Evolutionary conservation across 2,329 filamentous ascomycete genomes (phyloP).

Genomic region (Colletotrichum truncatum): DNA sequence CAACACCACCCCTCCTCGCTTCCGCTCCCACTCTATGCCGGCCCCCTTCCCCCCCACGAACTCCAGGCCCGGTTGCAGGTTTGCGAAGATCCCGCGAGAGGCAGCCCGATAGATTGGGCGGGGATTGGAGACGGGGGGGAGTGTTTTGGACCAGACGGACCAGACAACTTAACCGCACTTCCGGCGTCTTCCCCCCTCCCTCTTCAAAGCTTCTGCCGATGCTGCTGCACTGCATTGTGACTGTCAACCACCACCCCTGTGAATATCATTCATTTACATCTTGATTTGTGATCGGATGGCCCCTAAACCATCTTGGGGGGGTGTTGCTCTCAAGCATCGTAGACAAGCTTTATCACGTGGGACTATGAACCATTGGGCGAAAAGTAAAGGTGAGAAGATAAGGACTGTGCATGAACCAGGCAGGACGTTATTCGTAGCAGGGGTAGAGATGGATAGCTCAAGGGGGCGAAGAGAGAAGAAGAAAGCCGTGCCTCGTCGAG

Average conservation of each 20-base stretch:
- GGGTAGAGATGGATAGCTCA: slow-evolving; percentile 4
- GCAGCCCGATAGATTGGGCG: too few species aligned
- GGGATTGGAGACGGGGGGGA: too few species aligned
- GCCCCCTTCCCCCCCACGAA: background rate
- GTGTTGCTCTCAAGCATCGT: background rate
- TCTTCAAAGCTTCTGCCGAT: background rate
- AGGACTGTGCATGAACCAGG: background rate
- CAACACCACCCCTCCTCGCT: background rate
- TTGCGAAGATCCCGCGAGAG: background rate
- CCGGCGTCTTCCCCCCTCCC: background rate
- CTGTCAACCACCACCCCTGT: background rate
- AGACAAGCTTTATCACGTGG: slow-evolving; percentile 7
- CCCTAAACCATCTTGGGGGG: background rate
- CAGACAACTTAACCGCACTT: background rate
- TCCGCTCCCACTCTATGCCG: background rate
- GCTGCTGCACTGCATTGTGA: background rate
- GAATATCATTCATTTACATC: background rate
- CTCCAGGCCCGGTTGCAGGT: background rate
- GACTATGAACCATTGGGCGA: background rate
- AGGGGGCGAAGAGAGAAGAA: too few species aligned
- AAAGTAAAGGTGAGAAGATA: background rate
- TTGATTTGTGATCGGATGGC: slow-evolving; percentile 7
- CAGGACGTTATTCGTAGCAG: slow-evolving; percentile 10
- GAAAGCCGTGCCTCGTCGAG: too few species aligned
- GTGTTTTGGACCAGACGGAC: background rate